Conservation (phyloP, 345 rosid genomes). For the Salix suchowensis region DNA sequence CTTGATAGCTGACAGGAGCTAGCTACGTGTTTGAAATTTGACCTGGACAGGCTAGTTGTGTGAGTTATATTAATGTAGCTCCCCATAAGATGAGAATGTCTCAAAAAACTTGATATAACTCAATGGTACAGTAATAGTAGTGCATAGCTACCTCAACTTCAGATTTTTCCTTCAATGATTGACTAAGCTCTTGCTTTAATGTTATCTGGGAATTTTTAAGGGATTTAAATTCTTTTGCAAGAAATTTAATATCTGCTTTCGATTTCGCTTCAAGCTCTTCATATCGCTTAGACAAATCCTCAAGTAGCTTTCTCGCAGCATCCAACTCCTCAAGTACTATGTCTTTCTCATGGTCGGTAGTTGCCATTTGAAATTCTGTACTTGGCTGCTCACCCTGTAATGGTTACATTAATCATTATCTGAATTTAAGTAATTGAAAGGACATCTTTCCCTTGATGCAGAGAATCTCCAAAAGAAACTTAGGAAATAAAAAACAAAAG, state of each 20-base stretch:
- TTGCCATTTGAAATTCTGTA: constrained; percentile 33
- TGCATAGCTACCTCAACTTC: constrained; percentile 61
- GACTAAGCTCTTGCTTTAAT: constrained; percentile 63
- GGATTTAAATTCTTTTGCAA: constrained; percentile 90
- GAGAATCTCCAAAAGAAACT: background rate
- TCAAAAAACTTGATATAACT: background rate
- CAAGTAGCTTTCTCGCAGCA: constrained; percentile 59
- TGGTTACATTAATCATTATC: background rate
- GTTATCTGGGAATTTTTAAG: constrained; percentile 64
- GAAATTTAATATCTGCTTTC: constrained; percentile 88
- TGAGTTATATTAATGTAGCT: background rate
- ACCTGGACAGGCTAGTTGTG: background rate
- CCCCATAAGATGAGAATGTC: background rate
- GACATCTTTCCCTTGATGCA: background rate
- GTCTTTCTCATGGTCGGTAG: constrained; percentile 37
- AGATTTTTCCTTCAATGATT: constrained; percentile 51
- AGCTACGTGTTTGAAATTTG: background rate
- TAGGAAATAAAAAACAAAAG: background rate
- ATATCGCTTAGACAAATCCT: constrained; percentile 55
- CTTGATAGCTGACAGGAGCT: background rate
- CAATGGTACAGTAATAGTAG: constrained; percentile 7
- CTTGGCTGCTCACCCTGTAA: constrained; percentile 56
- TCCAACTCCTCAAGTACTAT: constrained; percentile 54
- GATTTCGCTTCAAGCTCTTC: constrained; percentile 85
- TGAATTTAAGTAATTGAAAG: background rate